phyloP scores from a whole-genome alignment of 768 basidiomycete species.

The Lactifluus pinguis region DNA sequence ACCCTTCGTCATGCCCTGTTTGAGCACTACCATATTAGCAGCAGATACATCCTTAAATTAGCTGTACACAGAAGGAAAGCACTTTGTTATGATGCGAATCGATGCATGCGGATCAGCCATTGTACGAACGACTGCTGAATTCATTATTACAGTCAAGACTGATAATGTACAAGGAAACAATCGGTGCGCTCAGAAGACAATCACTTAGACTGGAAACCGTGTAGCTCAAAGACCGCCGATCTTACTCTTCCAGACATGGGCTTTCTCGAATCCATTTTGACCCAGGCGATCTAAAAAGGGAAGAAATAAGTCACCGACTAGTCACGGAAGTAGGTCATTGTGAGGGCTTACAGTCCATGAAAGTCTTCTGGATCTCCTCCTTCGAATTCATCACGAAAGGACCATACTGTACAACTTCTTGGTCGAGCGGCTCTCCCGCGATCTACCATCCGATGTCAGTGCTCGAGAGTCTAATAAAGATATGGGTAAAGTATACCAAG shows the following conservation, averaged over 20 bases:
- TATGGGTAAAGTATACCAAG: constrained; percentile 37
- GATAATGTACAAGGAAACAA: not conserved
- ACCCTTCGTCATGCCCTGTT: no score
- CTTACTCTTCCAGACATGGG: constrained; percentile 76
- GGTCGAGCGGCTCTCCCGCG: constrained; percentile 83
- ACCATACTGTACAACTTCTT: constrained; percentile 80
- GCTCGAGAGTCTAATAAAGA: not conserved
- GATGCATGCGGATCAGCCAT: not conserved
- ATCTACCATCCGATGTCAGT: constrained; percentile 33
- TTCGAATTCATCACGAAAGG: constrained; percentile 81
- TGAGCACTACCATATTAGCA: no score
- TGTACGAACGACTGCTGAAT: not conserved
- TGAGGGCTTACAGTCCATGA: constrained; percentile 59
- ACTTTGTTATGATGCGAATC: no score
- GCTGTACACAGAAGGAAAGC: no score
- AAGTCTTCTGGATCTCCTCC: constrained; percentile 73
- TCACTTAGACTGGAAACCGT: not conserved
- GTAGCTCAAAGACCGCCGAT: constrained; percentile 40
- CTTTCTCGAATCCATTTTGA: constrained; percentile 86
- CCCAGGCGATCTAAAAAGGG: constrained; percentile 51
- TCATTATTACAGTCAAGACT: not conserved
- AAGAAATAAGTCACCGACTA: constrained; percentile 10
- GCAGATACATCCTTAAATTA: no score
- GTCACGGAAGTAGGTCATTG: no score
- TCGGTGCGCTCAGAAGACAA: no score